Base-by-base conservation (phyloP, 805 yeast species). In the Kregervanrija pseudodelftensis region DNA sequence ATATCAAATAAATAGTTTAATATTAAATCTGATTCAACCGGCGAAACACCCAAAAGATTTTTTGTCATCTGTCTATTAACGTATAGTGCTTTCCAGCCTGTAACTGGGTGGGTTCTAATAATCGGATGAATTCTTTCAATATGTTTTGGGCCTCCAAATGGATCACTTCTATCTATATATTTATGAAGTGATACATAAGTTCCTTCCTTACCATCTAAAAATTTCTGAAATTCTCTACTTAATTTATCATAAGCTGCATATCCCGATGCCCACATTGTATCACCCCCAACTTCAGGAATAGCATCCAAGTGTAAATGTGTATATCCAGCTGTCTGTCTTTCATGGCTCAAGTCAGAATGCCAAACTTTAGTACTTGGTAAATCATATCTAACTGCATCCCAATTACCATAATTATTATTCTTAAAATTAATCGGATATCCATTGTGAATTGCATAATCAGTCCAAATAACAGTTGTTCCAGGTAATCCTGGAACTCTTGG, bases 101-200 rank as follows among this genome's bases (percentile, higher is more conserved):
- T 77, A 12, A 71, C 79, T 9, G 85, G 84, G 52, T 79, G 81
- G 33, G 81, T 75, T 61, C 82, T 70, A 30, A 79, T 70, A 22
- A 79, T 51, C 2, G 82, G 83, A 59, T 79, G 84, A 46, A 70
- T 74, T 56, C 79, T 69, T 51, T 69, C 77, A 43, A 77, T 65
- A 46, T 67, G 67, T 43, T 67, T 65, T 14, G 69, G 70, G 11
- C 73, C 71, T 41, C 59, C 60, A 31, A 75, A 64, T 30, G 76
- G 77, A 28, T 66, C 65, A 14, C 67, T 55, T 32, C 67, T 47
- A 54, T 65, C 62, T 45, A 64, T 45, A 49, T 67, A 69, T 13
- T 49, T 48, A 49, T 69, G 70, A 14, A 68, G 70, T 11, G 70
- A 63, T 33, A 59, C 54, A 55, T 65, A 65, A 37, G 67, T 57